Evolutionary conservation across 495 filamentous ascomycete genomes (phyloP).

Genomic region (Lasiosphaeriaceae sp.): DNA sequence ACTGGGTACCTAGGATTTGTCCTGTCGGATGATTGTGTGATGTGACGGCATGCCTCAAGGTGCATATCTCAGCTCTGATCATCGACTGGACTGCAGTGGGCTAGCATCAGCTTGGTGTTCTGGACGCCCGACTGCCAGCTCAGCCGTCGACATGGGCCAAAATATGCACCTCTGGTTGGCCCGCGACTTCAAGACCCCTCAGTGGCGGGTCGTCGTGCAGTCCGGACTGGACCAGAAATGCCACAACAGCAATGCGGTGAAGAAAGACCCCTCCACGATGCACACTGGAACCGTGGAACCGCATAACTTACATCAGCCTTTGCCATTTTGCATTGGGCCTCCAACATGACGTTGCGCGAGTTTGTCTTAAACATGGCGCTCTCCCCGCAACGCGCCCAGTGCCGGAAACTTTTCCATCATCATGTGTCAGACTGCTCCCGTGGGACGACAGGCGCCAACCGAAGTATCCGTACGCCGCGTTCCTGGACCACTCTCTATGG

Average conservation of each 20-base stretch:
- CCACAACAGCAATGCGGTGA: constrained; percentile 1
- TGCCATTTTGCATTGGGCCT: not conserved
- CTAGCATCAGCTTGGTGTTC: not conserved
- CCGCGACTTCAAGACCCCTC: not conserved
- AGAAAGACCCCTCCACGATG: not conserved
- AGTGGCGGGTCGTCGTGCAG: not conserved
- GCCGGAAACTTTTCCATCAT: not conserved
- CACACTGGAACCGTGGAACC: not conserved
- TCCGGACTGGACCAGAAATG: not conserved
- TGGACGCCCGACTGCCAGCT: constrained; percentile 1
- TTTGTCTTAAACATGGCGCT: not conserved
- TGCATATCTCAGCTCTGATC: constrained; percentile 1
- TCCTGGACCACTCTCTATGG: not conserved
- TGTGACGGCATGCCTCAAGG: not conserved
- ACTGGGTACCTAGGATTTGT: not conserved
- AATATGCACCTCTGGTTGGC: constrained; percentile 5
- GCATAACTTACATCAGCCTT: not conserved
- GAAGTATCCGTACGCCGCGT: not conserved
- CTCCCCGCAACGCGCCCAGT: not conserved
- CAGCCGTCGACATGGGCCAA: not conserved
- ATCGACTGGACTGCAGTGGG: not conserved
- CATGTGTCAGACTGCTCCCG: not conserved
- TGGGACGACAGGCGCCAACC: not conserved
- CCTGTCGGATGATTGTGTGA: not conserved
- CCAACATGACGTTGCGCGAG: not conserved